Evolutionary conservation across 129 eudicot genomes (phyloP).

Genomic region (Centrapalus pauciflorus): DNA sequence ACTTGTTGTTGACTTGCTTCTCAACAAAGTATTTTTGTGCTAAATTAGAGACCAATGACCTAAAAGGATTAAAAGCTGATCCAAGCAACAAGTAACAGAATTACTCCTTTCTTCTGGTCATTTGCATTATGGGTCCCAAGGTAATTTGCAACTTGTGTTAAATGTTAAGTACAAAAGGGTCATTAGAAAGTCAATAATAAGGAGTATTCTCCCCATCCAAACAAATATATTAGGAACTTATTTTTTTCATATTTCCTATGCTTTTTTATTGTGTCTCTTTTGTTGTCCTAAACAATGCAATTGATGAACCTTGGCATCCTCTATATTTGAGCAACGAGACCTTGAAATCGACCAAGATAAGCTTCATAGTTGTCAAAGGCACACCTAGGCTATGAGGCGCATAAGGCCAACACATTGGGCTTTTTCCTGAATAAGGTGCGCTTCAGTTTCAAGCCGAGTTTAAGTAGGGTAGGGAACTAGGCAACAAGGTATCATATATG

Average conservation of each 20-base stretch:
- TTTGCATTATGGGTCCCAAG: background rate
- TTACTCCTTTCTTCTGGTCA: background rate
- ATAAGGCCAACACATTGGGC: too few relatives aligned
- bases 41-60: constrained; percentile 10
- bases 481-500: too few relatives aligned
- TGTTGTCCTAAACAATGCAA: constrained; percentile 5
- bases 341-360: constrained; percentile 16
- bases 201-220: constrained; percentile 17
- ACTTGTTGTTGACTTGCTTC: background rate
- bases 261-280: background rate
- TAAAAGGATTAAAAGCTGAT: constrained; percentile 6
- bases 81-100: constrained; percentile 12
- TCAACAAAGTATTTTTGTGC: constrained; percentile 9
- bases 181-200: constrained; percentile 23
- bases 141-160: constrained; percentile 26
- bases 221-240: constrained; percentile 25
- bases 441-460: too few relatives aligned
- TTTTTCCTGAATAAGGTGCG: too few relatives aligned
- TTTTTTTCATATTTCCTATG: background rate
- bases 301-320: background rate
- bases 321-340: constrained; percentile 32
- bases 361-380: too few relatives aligned
- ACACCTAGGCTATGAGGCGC: too few relatives aligned
- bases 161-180: constrained; percentile 26
- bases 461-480: too few relatives aligned